Evolutionary conservation across 2,329 filamentous ascomycete genomes (phyloP).

Genomic region (Cordyceps sp.): DNA sequence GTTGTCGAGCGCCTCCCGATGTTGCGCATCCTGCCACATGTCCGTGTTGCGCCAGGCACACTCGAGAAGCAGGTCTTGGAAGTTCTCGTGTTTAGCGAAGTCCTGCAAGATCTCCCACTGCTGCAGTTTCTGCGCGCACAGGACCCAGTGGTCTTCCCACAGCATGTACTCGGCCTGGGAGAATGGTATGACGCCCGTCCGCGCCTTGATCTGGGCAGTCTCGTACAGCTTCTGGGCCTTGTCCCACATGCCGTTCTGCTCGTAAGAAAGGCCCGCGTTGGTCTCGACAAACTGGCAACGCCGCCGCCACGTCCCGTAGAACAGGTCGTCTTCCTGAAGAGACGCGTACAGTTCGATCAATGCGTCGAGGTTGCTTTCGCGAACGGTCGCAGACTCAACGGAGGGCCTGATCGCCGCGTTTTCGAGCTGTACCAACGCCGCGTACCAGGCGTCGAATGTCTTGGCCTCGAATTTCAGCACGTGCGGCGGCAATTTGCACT

Average conservation of each 20-base stretch:
- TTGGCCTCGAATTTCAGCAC: slow-evolving; percentile 90
- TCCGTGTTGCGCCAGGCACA: slow-evolving; percentile 93
- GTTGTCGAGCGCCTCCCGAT: slow-evolving; percentile 76
- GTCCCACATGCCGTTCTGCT: slow-evolving; percentile 99
- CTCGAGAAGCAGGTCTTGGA: slow-evolving; percentile 89
- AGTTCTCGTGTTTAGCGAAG: slow-evolving; percentile 96
- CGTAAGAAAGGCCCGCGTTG: slow-evolving; percentile 90
- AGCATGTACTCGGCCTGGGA: slow-evolving; percentile 96
- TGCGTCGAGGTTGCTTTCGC: slow-evolving; percentile 91
- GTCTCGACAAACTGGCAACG: slow-evolving; percentile 95
- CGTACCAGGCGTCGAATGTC: slow-evolving; percentile 95
- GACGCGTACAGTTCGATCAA: slow-evolving; percentile 85
- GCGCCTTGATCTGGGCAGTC: slow-evolving; percentile 87
- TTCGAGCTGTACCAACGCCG: slow-evolving; percentile 79
- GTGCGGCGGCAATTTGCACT: slow-evolving; percentile 86
- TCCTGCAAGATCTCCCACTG: slow-evolving; percentile 98
- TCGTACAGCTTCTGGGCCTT: slow-evolving; percentile 97
- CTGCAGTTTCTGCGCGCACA: slow-evolving; percentile 94
- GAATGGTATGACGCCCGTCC: slow-evolving; percentile 90
- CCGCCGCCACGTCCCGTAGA: slow-evolving; percentile 92
- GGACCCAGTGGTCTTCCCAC: slow-evolving; percentile 98
- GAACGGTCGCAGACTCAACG: slow-evolving; percentile 65
- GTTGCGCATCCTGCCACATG: slow-evolving; percentile 77
- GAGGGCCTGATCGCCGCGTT: slow-evolving; percentile 72
- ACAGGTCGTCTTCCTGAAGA: slow-evolving; percentile 88